phyloP scores from a whole-genome alignment of 129 eudicot genomes.

The Logfia minima region DNA sequence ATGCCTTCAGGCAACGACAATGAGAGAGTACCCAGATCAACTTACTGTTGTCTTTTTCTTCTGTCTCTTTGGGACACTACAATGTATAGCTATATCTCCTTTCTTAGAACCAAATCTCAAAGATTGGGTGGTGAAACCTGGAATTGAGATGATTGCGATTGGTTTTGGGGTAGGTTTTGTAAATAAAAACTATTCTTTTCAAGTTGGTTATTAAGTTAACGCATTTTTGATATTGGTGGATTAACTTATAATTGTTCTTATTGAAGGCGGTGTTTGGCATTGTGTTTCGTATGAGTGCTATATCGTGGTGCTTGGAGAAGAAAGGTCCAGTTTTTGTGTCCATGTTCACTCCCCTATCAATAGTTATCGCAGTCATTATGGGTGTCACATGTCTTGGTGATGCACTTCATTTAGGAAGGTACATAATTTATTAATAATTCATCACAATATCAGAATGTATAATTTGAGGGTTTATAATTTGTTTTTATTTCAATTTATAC shows the following conservation, averaged over 20 bases:
- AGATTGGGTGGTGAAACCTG: conserved; percentile 16
- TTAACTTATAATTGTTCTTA: neutral
- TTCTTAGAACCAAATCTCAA: conserved; percentile 13
- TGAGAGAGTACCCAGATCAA: conserved; percentile 30
- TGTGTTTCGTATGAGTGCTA: neutral
- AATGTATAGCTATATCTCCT: neutral
- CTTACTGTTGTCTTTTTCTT: conserved; percentile 20
- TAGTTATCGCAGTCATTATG: conserved; percentile 20
- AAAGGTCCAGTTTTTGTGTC: conserved; percentile 32
- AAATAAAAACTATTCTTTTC: no score
- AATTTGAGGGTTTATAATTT: no score
- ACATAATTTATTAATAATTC: neutral
- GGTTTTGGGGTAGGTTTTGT: conserved; percentile 12
- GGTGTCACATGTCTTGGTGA: conserved; percentile 31
- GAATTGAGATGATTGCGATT: conserved; percentile 24
- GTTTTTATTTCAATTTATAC: neutral
- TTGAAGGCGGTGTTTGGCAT: conserved; percentile 24
- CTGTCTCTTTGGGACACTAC: conserved; percentile 14
- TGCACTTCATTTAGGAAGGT: conserved; percentile 34
- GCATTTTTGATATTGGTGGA: neutral
- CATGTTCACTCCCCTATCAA: conserved; percentile 33
- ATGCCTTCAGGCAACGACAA: conserved; percentile 15
- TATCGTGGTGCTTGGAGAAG: conserved; percentile 30
- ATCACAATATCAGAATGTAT: neutral
- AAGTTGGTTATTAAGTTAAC: neutral